Conservation (phyloP, 495 filamentous ascomycete genomes). For the Penicillium diatomitis region DNA sequence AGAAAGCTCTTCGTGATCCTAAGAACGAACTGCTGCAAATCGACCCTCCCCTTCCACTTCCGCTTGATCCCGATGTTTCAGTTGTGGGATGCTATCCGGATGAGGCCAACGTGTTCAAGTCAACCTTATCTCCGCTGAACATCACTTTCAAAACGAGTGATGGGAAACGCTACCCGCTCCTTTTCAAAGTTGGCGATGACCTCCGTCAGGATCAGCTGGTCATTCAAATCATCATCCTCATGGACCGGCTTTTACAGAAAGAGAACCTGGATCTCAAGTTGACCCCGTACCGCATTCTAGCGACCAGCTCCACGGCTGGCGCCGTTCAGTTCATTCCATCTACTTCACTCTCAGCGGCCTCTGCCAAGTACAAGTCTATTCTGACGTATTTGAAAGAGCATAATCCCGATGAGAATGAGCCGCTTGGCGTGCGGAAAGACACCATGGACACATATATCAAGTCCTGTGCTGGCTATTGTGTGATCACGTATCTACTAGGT, state of each 20-base stretch:
- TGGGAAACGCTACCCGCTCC: constrained; percentile 72
- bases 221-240: constrained; percentile 95
- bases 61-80: constrained; percentile 74
- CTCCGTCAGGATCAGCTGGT: constrained; percentile 95
- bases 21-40: constrained; percentile 78
- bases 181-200: constrained; percentile 97
- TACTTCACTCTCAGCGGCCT: constrained; percentile 67
- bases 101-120: constrained; percentile 90
- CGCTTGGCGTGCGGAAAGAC: constrained; percentile 81
- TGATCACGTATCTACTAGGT: constrained; percentile 97
- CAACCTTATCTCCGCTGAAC: constrained; percentile 78
- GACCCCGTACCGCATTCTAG: constrained; percentile 91
- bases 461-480: constrained; percentile 94
- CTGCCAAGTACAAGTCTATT: constrained; percentile 72
- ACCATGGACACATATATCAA: constrained; percentile 94
- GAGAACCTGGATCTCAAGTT: constrained; percentile 96
- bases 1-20: constrained; percentile 73
- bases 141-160: constrained; percentile 80
- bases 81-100: constrained; percentile 75
- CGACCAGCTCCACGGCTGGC: constrained; percentile 80
- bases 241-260: constrained; percentile 92
- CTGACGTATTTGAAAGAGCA: constrained; percentile 82
- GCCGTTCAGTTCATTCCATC: constrained; percentile 90
- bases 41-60: constrained; percentile 80
- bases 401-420: constrained; percentile 77